Conservation (phyloP, 805 yeast species). For the Ogataea salicorniae region DNA sequence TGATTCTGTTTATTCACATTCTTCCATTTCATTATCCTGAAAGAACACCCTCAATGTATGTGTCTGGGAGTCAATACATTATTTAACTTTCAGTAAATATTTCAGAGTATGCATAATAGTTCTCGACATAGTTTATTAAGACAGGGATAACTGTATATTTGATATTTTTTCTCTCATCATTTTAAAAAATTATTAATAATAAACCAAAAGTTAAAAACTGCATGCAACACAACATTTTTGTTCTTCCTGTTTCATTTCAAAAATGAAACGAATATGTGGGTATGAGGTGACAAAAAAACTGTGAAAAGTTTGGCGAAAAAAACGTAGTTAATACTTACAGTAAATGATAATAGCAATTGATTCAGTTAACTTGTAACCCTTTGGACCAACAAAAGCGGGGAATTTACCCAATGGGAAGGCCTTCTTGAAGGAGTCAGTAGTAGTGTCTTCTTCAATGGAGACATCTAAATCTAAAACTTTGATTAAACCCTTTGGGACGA, state of each 20-base stretch:
- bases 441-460: constrained; percentile 18
- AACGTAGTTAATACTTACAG: constrained; percentile 23
- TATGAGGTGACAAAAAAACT: neutral
- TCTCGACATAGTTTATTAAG: constrained; percentile 76
- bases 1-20: neutral
- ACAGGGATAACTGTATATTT: constrained; percentile 78
- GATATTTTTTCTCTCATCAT: constrained; percentile 54
- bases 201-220: neutral
- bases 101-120: constrained; percentile 42
- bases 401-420: constrained; percentile 60
- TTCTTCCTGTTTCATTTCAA: neutral
- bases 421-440: constrained; percentile 32
- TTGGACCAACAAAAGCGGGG: constrained; percentile 67
- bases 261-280: neutral
- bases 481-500: constrained; percentile 39
- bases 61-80: neutral
- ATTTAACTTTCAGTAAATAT: constrained; percentile 3
- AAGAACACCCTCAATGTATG: no score
- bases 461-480: constrained; percentile 58
- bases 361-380: constrained; percentile 71
- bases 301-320: no score
- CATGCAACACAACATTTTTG: no score
- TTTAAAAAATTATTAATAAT: constrained; percentile 8
- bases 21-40: neutral
- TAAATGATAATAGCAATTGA: constrained; percentile 59